Percentiles rank a stretch among this genome's conserved stretches.
Evolutionary conservation across 1,284 basidiomycete species (phyloP).

Genomic region (Malassezia slooffiae): DNA sequence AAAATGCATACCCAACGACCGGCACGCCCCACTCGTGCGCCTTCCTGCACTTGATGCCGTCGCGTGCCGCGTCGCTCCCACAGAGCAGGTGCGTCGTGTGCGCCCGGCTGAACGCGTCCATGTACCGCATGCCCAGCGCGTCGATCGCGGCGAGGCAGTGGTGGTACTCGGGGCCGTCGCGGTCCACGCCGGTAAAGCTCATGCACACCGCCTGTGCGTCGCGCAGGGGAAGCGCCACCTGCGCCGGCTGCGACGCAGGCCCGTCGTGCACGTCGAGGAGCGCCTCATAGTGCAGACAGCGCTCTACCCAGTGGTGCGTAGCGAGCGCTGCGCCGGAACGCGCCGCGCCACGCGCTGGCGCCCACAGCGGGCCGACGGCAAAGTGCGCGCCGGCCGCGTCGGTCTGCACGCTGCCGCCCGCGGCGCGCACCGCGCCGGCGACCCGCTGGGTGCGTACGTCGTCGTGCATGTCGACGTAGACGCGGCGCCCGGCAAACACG

Average conservation of each 20-base stretch:
- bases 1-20: conserved; percentile 1
- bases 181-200: conserved; percentile 21
- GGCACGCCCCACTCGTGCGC: conserved; percentile 12
- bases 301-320: conserved; percentile 34
- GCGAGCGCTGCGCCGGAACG: conserved; percentile 14
- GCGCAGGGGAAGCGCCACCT: conserved; percentile 16
- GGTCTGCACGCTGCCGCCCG: conserved; percentile 15
- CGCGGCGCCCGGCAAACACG: conserved; percentile 13
- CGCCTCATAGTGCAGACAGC: conserved; percentile 24
- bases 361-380: conserved; percentile 9
- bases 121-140: conserved; percentile 20
- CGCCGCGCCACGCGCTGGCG: conserved; percentile 6
- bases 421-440: conserved; percentile 13
- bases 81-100: conserved; percentile 25
- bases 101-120: conserved; percentile 16
- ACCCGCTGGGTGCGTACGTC: conserved; percentile 15
- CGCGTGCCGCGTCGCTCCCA: conserved; percentile 12
- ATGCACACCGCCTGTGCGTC: conserved; percentile 15
- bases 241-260: conserved; percentile 22
- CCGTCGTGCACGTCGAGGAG: conserved; percentile 20
- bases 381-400: conserved; percentile 9
- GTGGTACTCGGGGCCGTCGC: conserved; percentile 23
- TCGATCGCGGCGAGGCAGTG: conserved; percentile 22
- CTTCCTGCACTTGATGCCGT: conserved; percentile 2
- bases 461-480: conserved; percentile 18